Conservation (phyloP, 2,329 filamentous ascomycete genomes). For the Aspergillus phoenicis region DNA sequence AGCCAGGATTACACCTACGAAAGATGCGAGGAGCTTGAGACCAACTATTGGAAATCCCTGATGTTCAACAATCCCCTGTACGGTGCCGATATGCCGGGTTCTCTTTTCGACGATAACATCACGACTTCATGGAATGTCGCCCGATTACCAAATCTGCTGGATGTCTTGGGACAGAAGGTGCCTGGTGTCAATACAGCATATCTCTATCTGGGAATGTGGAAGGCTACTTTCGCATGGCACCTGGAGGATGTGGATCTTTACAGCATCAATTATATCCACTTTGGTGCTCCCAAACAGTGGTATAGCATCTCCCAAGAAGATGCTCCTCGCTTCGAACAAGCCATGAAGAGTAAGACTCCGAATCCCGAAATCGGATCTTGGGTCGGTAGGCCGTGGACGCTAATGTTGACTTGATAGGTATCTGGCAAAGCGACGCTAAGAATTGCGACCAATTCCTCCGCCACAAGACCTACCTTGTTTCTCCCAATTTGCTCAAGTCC, state of each 20-base stretch:
- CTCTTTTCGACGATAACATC: slow-evolving; percentile 78
- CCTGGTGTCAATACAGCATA: slow-evolving; percentile 98
- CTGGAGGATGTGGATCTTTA: slow-evolving; percentile 97
- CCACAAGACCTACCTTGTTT: slow-evolving; percentile 97
- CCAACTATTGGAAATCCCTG: slow-evolving; percentile 94
- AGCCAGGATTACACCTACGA: slow-evolving; percentile 87
- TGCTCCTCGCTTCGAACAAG: slow-evolving; percentile 85
- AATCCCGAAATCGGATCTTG: neutral
- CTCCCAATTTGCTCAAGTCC: slow-evolving; percentile 80
- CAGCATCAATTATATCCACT: slow-evolving; percentile 99
- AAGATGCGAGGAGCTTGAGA: slow-evolving; percentile 90
- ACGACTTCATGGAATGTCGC: slow-evolving; percentile 91
- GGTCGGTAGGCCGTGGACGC: neutral
- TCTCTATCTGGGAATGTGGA: slow-evolving; percentile 99
- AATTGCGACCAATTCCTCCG: slow-evolving; percentile 94
- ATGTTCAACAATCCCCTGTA: slow-evolving; percentile 95
- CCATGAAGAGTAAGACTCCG: slow-evolving; percentile 71
- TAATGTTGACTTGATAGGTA: slow-evolving; percentile 43
- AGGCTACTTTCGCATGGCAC: slow-evolving; percentile 98
- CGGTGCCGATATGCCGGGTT: slow-evolving; percentile 93
- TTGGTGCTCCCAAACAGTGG: slow-evolving; percentile 98
- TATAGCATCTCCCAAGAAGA: slow-evolving; percentile 98
- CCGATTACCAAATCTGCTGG: slow-evolving; percentile 87
- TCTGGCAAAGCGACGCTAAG: slow-evolving; percentile 94
- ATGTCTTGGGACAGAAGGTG: slow-evolving; percentile 91